Evolutionary conservation across 129 eudicot genomes (phyloP), one percentile per base, ranked within the genome.

Genomic region (Flaveria robusta): DNA sequence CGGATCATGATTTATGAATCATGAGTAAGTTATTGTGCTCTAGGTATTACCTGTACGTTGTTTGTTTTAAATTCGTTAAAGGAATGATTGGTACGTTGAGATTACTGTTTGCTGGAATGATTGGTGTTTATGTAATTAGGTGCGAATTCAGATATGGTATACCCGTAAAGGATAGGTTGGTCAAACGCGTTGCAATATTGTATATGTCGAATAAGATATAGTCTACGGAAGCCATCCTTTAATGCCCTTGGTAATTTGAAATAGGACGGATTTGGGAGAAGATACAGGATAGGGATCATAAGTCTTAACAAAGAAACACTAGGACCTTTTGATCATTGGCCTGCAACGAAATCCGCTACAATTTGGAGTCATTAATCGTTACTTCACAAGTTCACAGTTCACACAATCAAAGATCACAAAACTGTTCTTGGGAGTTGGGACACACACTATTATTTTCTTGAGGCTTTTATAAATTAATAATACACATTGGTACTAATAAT

Each of bases 1-100:
- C 75, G 68, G 81, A 55, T 68, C 60, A 52, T 51, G 74, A 56
- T n/a, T n/a, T n/a, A n/a, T n/a, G 74, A 23, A 51, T 34, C n/a
- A 52, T 41, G 49, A n/a, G 31, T 39, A 54, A 43, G 45, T 66
- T 76, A 37, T 60, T 37, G 74, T 66, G 66, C 3, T 16, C 7
- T 16, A 66, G 59, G 22, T 14, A 22, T 14, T 19, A 11, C 14
- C 37, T 11, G 0, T 24, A 12, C 2, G 66, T 24, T 59, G 22
- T 26, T 62, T 63, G 68, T 20, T 68, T 19, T 23, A 13, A 4
- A 7, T 68, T 13, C 3, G 3, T 68, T 34, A 34, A 34, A 34
- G 39, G 39, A 34, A 34, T 34, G 39, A 34, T 34, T 34, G 39
- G 4, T 55, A 13, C 16, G 9, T 13, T 75, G 13, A 63, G 68